These are phyloP conservation scores for Neocatenulostroma microsporum DNA, from an alignment of 2,329 filamentous ascomycete genomes.

Conservation along the genomic window DNA sequence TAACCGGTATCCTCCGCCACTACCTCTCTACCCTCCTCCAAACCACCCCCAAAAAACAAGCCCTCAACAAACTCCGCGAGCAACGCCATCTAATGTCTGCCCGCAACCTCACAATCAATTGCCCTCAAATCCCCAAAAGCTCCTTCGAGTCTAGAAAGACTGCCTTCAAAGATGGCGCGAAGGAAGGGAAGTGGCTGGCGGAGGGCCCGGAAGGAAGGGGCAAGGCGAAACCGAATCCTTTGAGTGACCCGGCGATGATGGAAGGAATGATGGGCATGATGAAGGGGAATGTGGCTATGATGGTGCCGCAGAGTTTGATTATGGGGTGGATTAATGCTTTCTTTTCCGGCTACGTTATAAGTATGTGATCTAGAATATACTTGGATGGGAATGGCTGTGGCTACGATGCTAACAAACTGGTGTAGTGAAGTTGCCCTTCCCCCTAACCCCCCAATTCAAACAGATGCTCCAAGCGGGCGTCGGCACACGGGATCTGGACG, in stretches of 20 bases:
- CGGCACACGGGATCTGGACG: slow-evolving; percentile 90
- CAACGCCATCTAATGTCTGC: slow-evolving; percentile 75
- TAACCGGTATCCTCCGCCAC: slow-evolving; percentile 92
- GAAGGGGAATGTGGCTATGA: slow-evolving; percentile 99
- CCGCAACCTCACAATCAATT: slow-evolving; percentile 75
- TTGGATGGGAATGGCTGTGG: background rate
- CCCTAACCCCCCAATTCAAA: slow-evolving; percentile 97
- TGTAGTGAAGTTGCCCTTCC: slow-evolving; percentile 92
- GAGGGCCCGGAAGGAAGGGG: slow-evolving; percentile 70
- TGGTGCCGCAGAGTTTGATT: slow-evolving; percentile 95
- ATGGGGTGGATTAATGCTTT: slow-evolving; percentile 99
- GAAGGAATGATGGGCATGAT: slow-evolving; percentile 99
- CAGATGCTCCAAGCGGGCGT: slow-evolving; percentile 98
- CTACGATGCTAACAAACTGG: slow-evolving; percentile 8
- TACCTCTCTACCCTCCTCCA: slow-evolving; percentile 92
- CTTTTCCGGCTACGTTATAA: slow-evolving; percentile 95
- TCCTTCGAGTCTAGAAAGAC: slow-evolving; percentile 76
- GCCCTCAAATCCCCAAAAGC: slow-evolving; percentile 65
- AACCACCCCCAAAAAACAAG: slow-evolving; percentile 71
- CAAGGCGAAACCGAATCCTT: slow-evolving; percentile 83
- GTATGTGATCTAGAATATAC: slow-evolving; percentile 45
- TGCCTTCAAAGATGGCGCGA: slow-evolving; percentile 69
- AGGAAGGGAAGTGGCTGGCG: slow-evolving; percentile 81
- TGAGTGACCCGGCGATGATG: slow-evolving; percentile 93
- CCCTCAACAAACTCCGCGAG: slow-evolving; percentile 70